phyloP scores from a whole-genome alignment of 305 asterid genomes.

The Fraxinus xanthoxyloides region DNA sequence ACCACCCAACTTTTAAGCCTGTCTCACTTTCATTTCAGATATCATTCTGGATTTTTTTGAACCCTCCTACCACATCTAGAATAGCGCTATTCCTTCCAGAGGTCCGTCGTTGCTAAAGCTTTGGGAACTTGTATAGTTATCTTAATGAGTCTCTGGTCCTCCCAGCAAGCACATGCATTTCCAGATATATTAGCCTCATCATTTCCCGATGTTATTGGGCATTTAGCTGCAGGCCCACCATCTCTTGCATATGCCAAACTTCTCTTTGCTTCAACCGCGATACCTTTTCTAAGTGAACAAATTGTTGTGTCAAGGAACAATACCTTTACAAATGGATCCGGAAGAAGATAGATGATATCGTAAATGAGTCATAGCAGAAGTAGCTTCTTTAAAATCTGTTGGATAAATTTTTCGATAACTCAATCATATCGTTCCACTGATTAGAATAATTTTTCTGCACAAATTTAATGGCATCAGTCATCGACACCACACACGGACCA shows the following conservation, averaged over 20 bases:
- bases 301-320: constrained; percentile 81
- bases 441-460: constrained; percentile 42
- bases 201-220: constrained; percentile 44
- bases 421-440: constrained; percentile 69
- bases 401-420: constrained; percentile 27
- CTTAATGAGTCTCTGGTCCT: constrained; percentile 42
- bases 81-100: constrained; percentile 34
- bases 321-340: constrained; percentile 87
- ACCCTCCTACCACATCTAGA: constrained; percentile 36
- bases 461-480: constrained; percentile 41
- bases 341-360: constrained; percentile 53
- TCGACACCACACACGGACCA: constrained; percentile 82
- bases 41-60: constrained; percentile 55
- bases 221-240: constrained; percentile 36
- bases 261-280: constrained; percentile 24
- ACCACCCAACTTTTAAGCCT: no score
- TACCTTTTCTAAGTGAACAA: constrained; percentile 77
- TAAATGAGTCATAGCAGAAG: constrained; percentile 54
- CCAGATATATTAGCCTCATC: constrained; percentile 43
- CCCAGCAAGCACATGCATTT: constrained; percentile 37
- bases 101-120: constrained; percentile 35
- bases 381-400: constrained; percentile 3
- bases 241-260: no score
- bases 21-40: constrained; percentile 58
- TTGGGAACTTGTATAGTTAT: constrained; percentile 43